Conservation (phyloP, 2,329 filamentous ascomycete genomes). For the Teratosphaeria pseudoeucalypti region DNA sequence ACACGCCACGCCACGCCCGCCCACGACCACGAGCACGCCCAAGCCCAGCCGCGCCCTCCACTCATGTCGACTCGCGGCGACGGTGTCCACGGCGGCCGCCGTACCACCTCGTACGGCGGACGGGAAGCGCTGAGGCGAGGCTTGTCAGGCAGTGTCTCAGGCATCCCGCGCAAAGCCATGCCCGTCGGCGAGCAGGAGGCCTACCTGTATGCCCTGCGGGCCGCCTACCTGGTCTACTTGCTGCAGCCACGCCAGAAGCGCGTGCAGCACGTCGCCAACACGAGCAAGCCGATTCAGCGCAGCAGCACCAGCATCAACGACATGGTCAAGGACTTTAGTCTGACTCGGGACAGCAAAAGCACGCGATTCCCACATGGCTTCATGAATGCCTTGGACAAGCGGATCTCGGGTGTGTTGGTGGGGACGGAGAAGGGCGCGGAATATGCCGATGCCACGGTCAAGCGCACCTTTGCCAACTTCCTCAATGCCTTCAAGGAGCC, state of each 20-base stretch:
- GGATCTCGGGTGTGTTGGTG: conserved; percentile 68
- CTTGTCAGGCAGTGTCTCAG: conserved; percentile 22
- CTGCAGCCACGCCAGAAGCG: conserved; percentile 83
- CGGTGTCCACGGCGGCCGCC: conserved; percentile 16
- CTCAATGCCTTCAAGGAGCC: conserved; percentile 87
- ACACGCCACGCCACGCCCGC: conserved; percentile 10
- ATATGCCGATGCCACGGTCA: conserved; percentile 81
- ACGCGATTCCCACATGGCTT: conserved; percentile 62
- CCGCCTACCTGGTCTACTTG: conserved; percentile 85
- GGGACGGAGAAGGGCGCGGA: conserved; percentile 77
- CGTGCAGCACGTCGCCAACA: conserved; percentile 66
- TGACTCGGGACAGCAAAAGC: conserved; percentile 57
- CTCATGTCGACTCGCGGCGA: conserved; percentile 11
- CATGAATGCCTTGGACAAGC: conserved; percentile 60
- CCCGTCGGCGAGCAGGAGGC: conserved; percentile 57
- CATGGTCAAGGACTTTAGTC: conserved; percentile 76
- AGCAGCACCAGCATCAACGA: conserved; percentile 66
- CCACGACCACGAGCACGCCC: conserved; percentile 11
- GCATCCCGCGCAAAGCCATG: conserved; percentile 2
- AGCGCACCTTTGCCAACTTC: conserved; percentile 88
- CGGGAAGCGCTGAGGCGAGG: conserved; percentile 26
- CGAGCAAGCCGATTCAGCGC: conserved; percentile 53
- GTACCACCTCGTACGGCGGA: conserved; percentile 34
- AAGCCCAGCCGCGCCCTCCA: not conserved
- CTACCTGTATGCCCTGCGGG: conserved; percentile 81